Base-by-base conservation (phyloP, 805 yeast genomes). In the Candida pseudoglaebosa region DNA sequence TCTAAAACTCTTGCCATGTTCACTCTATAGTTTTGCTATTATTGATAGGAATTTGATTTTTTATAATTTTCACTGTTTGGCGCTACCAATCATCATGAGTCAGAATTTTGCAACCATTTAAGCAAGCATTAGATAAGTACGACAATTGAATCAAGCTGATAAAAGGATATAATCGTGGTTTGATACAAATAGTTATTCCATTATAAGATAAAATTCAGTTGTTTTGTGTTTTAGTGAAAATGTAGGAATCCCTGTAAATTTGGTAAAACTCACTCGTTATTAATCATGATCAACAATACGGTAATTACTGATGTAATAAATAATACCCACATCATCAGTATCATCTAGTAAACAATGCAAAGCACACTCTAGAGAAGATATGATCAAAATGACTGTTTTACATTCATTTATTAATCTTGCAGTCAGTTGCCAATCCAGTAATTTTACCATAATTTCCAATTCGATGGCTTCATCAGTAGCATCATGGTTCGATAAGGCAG, bases 351-450 rank as follows among this genome's bases (percentile, higher is more conserved):
- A 68, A 47, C 90, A 81, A 53, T 82, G 86, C 33, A 85, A 61
- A 1, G 80, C 79, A 41, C 84, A 73, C 39, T 77, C 77, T 30
- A 70, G 65, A 16, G 78, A 73, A 6, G 80, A 68, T 18, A 85
- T 63, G 24, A 81, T 71, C 30, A 85, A 54, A 6, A 82, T 72
- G 36, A 81, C 75, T 5, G 78, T 77, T 40, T 77, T 76, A 52
- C 87, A 80, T 2, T 74, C 64, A 20, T 78, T 79, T 35, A 82
- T 77, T 26, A 84, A 66, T 50, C 67, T 74, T 4, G 80, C 66
- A 1, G 86, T 84, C 43, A 78, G 61, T 49, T 70, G 78, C 91
- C 91, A 84, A 54, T 83, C 87, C 48, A 67, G 75, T 17, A 78
- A 60, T 47, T 70, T 70, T 20, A 84, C 75, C 19, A 69, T 60